Conservation (phyloP, 2,329 filamentous ascomycete species). For the Aspergillus floridensis region DNA sequence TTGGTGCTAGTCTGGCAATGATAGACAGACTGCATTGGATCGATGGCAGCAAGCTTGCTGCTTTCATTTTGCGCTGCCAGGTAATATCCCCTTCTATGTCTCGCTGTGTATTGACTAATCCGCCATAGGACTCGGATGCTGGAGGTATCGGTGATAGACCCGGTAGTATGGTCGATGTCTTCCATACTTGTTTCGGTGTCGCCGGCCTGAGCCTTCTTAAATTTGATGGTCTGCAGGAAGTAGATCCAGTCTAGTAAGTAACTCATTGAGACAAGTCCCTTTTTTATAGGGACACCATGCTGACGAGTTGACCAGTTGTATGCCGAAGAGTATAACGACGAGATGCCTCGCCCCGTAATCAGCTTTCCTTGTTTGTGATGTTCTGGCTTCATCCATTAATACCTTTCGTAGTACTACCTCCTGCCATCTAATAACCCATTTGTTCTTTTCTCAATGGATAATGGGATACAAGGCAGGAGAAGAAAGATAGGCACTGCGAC, state of each 20-base stretch:
- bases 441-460: conserved; percentile 50
- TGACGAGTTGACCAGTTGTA: conserved; percentile 52
- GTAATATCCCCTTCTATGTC: conserved; percentile 33
- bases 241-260: conserved; percentile 82
- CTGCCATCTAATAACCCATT: conserved; percentile 70
- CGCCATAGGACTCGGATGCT: conserved; percentile 65
- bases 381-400: neutral
- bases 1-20: conserved; percentile 86
- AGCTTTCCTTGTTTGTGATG: neutral
- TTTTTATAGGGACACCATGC: neutral
- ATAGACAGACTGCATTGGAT: conserved; percentile 90
- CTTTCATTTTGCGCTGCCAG: conserved; percentile 85
- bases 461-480: conserved; percentile 70
- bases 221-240: conserved; percentile 70
- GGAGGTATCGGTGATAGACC: conserved; percentile 89
- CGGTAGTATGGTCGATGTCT: conserved; percentile 94
- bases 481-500: conserved; percentile 48
- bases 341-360: conserved; percentile 51
- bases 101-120: conserved; percentile 6
- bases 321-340: conserved; percentile 66
- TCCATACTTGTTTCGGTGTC: conserved; percentile 87
- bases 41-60: conserved; percentile 71
- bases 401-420: conserved; percentile 44
- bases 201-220: conserved; percentile 82
- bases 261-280: neutral